These are phyloP conservation scores for Kuraishia ogatae DNA, from an alignment of 805 yeast genomes.

Conservation along the genomic window DNA sequence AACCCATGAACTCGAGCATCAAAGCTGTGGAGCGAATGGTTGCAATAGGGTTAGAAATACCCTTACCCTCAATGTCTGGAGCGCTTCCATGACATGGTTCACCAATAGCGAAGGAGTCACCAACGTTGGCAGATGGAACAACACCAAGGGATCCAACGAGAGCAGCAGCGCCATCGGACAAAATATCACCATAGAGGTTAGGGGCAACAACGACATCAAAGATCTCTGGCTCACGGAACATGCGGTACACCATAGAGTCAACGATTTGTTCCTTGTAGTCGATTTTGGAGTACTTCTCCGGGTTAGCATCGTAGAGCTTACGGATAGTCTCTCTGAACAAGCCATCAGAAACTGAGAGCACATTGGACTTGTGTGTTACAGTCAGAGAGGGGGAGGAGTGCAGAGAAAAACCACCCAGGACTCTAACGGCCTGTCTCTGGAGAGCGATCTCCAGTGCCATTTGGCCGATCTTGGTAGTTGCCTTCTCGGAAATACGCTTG, in stretches of 20 bases:
- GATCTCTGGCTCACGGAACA: constrained; percentile 97
- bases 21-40: constrained; percentile 96
- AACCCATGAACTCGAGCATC: constrained; percentile 95
- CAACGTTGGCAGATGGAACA: constrained; percentile 97
- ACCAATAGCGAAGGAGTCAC: constrained; percentile 92
- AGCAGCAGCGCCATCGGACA: constrained; percentile 98
- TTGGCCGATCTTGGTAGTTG: constrained; percentile 77
- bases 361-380: constrained; percentile 95
- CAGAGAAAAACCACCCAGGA: constrained; percentile 45
- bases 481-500: constrained; percentile 88
- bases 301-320: constrained; percentile 48
- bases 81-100: constrained; percentile 99
- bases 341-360: constrained; percentile 87
- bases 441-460: constrained; percentile 90
- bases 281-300: constrained; percentile 48
- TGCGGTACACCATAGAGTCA: constrained; percentile 97
- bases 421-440: constrained; percentile 78
- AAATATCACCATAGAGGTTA: constrained; percentile 93
- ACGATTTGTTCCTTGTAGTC: constrained; percentile 91
- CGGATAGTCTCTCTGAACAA: constrained; percentile 85
- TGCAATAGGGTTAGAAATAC: constrained; percentile 93
- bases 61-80: constrained; percentile 95
- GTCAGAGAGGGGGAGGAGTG: constrained; percentile 61
- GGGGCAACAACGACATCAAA: constrained; percentile 99
- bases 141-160: constrained; percentile 96